Percentiles rank a stretch among this genome's conserved stretches.
Conservation (phyloP, 2,329 filamentous ascomycete species). For the Xylogone sp. region DNA sequence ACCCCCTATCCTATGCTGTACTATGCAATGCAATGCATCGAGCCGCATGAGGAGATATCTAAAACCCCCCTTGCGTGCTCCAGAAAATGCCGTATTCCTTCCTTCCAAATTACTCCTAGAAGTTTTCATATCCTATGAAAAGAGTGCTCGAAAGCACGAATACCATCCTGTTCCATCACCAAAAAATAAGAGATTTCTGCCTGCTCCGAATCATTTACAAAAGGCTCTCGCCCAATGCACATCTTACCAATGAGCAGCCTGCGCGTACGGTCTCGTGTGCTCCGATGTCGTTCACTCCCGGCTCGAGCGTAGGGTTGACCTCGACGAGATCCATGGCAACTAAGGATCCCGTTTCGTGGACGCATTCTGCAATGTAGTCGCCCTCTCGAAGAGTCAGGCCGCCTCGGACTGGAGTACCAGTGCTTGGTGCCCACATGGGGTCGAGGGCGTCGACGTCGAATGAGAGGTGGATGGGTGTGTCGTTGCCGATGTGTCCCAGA, state of each 20-base stretch:
- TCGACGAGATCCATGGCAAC: slow-evolving; percentile 80
- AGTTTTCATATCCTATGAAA: no score
- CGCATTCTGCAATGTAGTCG: slow-evolving; percentile 90
- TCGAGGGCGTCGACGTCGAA: slow-evolving; percentile 97
- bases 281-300: slow-evolving; percentile 51
- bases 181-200: no score
- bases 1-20: no score
- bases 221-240: slow-evolving; percentile 86
- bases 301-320: slow-evolving; percentile 71
- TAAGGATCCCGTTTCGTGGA: slow-evolving; percentile 75
- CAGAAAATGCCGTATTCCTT: no score
- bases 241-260: slow-evolving; percentile 86
- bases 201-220: slow-evolving; percentile 55
- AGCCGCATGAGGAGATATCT: no score
- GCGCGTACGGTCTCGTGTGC: slow-evolving; percentile 85
- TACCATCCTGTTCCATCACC: no score
- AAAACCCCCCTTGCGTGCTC: no score
- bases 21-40: no score
- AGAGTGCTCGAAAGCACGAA: no score
- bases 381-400: slow-evolving; percentile 92
- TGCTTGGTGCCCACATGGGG: slow-evolving; percentile 93
- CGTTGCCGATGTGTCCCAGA: slow-evolving; percentile 88
- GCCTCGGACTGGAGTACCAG: slow-evolving; percentile 89
- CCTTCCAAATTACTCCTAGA: no score
- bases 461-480: slow-evolving; percentile 94